Evolutionary conservation across 116 monocot genomes (phyloP).

Genomic region (Cymodocea nodosa): DNA sequence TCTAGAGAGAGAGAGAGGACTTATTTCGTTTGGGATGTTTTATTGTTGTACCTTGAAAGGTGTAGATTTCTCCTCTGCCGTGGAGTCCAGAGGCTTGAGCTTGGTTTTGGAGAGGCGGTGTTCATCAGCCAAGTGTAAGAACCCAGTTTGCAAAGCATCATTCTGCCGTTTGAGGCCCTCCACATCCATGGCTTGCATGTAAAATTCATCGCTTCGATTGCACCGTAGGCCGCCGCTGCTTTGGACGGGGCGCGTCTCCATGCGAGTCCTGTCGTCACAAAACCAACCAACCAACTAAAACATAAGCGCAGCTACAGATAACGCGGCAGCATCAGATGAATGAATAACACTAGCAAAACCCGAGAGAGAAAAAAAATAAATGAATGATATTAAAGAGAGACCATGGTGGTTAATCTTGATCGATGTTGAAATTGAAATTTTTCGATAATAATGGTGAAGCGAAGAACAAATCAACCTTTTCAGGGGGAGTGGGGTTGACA

Average conservation of each 20-base stretch:
- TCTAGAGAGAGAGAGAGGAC: no score
- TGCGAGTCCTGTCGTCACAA: conserved; percentile 13
- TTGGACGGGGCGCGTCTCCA: conserved; percentile 18
- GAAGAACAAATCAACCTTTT: conserved; percentile 29
- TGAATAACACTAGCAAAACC: no score
- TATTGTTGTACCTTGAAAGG: conserved; percentile 35
- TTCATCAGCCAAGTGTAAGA: conserved; percentile 22
- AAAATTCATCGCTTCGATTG: conserved; percentile 20
- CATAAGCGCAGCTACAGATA: no score
- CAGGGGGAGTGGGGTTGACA: conserved; percentile 19
- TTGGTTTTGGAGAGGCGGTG: conserved; percentile 15
- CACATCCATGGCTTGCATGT: conserved; percentile 43
- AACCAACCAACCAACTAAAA: no score
- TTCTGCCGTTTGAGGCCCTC: conserved; percentile 24
- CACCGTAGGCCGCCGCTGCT: background rate
- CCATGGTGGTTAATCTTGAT: background rate
- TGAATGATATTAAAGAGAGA: background rate
- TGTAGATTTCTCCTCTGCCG: conserved; percentile 35
- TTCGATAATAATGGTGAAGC: background rate
- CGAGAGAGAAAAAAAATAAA: no score
- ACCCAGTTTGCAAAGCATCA: conserved; percentile 20
- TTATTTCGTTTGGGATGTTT: no score
- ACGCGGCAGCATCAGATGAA: no score
- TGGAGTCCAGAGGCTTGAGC: conserved; percentile 15
- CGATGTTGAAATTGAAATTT: no score